These are phyloP conservation scores for Bipolaris oryzae DNA, from an alignment of 2,329 filamentous ascomycete genomes.

Conservation along the genomic window DNA sequence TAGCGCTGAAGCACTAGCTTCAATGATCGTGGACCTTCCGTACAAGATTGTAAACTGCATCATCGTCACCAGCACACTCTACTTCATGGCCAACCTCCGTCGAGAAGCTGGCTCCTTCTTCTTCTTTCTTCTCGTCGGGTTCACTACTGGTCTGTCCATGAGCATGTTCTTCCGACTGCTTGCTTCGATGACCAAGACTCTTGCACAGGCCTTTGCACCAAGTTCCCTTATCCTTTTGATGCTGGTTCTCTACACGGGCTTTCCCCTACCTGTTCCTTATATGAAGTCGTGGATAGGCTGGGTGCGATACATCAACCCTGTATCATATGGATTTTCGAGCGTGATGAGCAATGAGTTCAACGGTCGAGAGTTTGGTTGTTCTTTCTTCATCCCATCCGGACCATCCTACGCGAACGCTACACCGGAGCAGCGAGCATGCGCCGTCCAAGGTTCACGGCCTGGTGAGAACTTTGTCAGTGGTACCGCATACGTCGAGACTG, in stretches of 20 bases:
- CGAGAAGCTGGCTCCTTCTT: conserved; percentile 74
- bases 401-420: conserved; percentile 41
- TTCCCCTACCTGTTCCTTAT: conserved; percentile 68
- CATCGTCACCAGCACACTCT: conserved; percentile 49
- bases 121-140: conserved; percentile 70
- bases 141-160: conserved; percentile 70
- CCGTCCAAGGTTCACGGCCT: conserved; percentile 43
- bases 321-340: conserved; percentile 77
- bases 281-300: conserved; percentile 50
- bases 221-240: conserved; percentile 63
- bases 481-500: conserved; percentile 37
- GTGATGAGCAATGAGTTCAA: conserved; percentile 74
- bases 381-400: conserved; percentile 47
- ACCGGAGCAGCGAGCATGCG: conserved; percentile 43
- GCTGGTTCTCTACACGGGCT: conserved; percentile 69
- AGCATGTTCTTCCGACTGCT: conserved; percentile 82
- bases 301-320: conserved; percentile 73
- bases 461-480: conserved; percentile 45
- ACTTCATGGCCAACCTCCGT: conserved; percentile 54
- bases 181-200: conserved; percentile 71
- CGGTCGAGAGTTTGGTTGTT: conserved; percentile 32
- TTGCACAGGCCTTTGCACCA: conserved; percentile 61
- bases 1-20: conserved; percentile 72
- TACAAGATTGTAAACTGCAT: conserved; percentile 52
- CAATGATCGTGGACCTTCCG: conserved; percentile 53